These are phyloP conservation scores for Agaricus sinodeliciosus DNA, from an alignment of 768 basidiomycete genomes.

Conservation along the genomic window DNA sequence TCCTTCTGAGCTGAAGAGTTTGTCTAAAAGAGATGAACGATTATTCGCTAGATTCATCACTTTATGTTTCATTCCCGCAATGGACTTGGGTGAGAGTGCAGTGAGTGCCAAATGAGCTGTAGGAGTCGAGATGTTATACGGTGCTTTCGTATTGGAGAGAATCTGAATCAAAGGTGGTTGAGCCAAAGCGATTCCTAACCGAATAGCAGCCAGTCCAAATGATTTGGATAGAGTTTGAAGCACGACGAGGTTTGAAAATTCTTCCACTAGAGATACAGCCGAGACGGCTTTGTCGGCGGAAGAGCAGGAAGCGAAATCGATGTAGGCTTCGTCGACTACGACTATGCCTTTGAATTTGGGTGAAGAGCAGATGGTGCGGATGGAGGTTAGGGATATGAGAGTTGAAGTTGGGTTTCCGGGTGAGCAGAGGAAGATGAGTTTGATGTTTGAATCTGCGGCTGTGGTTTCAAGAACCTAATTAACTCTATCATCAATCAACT, in stretches of 20 bases:
- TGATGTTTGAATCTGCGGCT: constrained; percentile 68
- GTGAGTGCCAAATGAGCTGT: constrained; percentile 77
- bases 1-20: constrained; percentile 29
- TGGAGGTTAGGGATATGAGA: constrained; percentile 60
- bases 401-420: constrained; percentile 98
- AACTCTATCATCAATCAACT: neutral
- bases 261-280: constrained; percentile 63
- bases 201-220: constrained; percentile 91
- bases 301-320: constrained; percentile 71
- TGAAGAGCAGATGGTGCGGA: constrained; percentile 70
- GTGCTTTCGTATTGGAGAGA: constrained; percentile 92
- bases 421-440: constrained; percentile 91
- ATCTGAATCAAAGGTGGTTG: constrained; percentile 88
- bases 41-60: constrained; percentile 48
- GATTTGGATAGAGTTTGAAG: constrained; percentile 96
- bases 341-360: constrained; percentile 85
- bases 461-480: constrained; percentile 65
- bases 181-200: constrained; percentile 85
- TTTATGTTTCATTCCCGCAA: constrained; percentile 61
- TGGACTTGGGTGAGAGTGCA: constrained; percentile 63
- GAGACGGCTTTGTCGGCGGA: constrained; percentile 33
- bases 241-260: constrained; percentile 88
- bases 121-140: constrained; percentile 92
- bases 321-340: constrained; percentile 94
- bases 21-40: constrained; percentile 47